Percentiles rank a stretch among this genome's conserved stretches.
These are phyloP conservation scores for Melampsora larici-populina DNA, from an alignment of 1,284 basidiomycete species.

Conservation along the genomic window DNA sequence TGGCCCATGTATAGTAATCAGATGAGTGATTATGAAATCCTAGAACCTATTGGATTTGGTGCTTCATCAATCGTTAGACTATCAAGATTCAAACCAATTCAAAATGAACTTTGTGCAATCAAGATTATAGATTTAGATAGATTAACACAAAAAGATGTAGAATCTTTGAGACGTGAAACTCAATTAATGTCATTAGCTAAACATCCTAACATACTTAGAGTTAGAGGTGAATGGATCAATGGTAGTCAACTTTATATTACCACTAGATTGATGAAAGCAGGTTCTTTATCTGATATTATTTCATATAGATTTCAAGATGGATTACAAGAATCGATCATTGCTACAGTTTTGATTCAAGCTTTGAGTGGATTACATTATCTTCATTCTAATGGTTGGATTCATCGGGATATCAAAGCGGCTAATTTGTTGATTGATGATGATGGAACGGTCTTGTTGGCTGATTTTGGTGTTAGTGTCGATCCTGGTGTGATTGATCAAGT, in stretches of 20 bases:
- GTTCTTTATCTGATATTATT: slow-evolving; percentile 81
- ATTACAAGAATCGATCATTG: slow-evolving; percentile 78
- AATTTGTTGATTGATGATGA: slow-evolving; percentile 64
- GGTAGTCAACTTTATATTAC: slow-evolving; percentile 81
- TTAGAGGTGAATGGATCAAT: slow-evolving; percentile 80
- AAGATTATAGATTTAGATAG: slow-evolving; percentile 83
- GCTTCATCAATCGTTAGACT: slow-evolving; percentile 80
- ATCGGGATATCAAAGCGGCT: slow-evolving; percentile 83
- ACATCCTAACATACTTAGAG: slow-evolving; percentile 83
- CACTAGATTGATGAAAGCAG: slow-evolving; percentile 80
- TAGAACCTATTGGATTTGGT: slow-evolving; percentile 63
- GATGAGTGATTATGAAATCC: slow-evolving; percentile 49
- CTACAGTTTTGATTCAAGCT: slow-evolving; percentile 76
- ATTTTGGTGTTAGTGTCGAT: slow-evolving; percentile 80
- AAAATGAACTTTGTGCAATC: slow-evolving; percentile 65
- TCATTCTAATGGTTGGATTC: slow-evolving; percentile 82
- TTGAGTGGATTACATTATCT: slow-evolving; percentile 81
- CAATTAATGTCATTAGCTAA: slow-evolving; percentile 90
- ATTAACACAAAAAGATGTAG: slow-evolving; percentile 53
- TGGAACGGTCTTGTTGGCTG: slow-evolving; percentile 80
- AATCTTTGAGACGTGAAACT: slow-evolving; percentile 69
- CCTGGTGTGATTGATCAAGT: slow-evolving; percentile 63
- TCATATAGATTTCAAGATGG: slow-evolving; percentile 76
- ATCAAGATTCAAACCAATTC: slow-evolving; percentile 63
- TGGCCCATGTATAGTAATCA: slow-evolving; percentile 73